phyloP scores from a whole-genome alignment of 2,329 filamentous ascomycete species.

The Biscogniauxia sp. region DNA sequence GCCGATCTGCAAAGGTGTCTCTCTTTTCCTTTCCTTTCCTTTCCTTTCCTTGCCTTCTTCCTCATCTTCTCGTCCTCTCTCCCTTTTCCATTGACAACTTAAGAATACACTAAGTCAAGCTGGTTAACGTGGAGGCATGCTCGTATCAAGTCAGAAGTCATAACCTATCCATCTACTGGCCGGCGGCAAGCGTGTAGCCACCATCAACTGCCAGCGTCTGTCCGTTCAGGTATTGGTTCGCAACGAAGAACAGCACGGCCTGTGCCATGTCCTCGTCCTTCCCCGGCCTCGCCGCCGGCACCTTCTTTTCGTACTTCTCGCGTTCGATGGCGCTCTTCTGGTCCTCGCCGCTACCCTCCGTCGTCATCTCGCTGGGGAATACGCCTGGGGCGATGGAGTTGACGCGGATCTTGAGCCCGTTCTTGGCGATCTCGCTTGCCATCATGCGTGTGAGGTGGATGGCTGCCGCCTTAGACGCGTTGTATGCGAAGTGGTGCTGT shows the following conservation, averaged over 20 bases:
- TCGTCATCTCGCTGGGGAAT: conserved; percentile 71
- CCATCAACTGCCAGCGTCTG: conserved; percentile 45
- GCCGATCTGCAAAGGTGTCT: too few relatives aligned
- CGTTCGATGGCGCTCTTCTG: conserved; percentile 60
- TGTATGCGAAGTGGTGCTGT: conserved; percentile 66
- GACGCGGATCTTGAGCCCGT: conserved; percentile 63
- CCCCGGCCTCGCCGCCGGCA: conserved; percentile 66
- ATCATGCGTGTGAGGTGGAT: conserved; percentile 64
- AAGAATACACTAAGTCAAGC: too few relatives aligned
- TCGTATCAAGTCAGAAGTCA: too few relatives aligned
- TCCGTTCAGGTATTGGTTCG: conserved; percentile 45
- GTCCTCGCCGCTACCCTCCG: conserved; percentile 42
- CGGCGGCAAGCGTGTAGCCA: conserved; percentile 41
- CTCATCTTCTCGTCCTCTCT: too few relatives aligned
- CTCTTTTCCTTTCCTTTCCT: too few relatives aligned
- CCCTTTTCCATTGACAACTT: too few relatives aligned
- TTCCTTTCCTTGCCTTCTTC: too few relatives aligned
- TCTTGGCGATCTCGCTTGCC: conserved; percentile 56
- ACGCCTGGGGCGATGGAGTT: conserved; percentile 73
- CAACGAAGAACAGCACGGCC: conserved; percentile 55
- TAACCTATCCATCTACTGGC: conserved; percentile 22
- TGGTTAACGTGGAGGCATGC: too few relatives aligned
- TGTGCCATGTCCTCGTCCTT: conserved; percentile 69
- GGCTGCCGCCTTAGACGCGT: conserved; percentile 61
- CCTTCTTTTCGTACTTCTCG: conserved; percentile 56